Base-by-base conservation (phyloP, 2,329 filamentous ascomycete species). In the Aspergillus persii region DNA sequence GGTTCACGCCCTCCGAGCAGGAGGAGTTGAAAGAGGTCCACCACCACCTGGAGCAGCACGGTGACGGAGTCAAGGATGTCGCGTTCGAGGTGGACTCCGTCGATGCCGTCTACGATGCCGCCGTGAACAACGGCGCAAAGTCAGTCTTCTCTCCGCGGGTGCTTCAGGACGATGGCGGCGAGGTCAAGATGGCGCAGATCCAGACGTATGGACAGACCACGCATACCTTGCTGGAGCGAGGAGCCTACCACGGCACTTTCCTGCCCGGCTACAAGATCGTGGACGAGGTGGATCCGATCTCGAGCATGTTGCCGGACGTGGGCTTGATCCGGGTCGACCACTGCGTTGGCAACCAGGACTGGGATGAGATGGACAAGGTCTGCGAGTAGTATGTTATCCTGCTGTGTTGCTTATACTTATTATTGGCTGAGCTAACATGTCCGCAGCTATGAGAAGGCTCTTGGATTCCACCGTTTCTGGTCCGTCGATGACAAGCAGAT, bases 391-490 rank as follows among this genome's bases (percentile, higher is more conserved):
- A 73, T 63, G 78, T 71, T 44, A n/a, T 27, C 53, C 9, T 33
- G 4, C 26, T 18, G 5, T 15, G 2, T 11, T 55, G 7, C 3
- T n/a, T 31, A 26, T 48, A n/a, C n/a, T 15, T 2, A 15, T 8
- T 31, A 5, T 9, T n/a, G 4, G 1, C 11, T 29, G 23, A 46
- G 30, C 52, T 58, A 47, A 41, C 36, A 23, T 7, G 29, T 63
- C 49, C 50, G 2, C 44, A 84, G 90, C 76, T 98, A 97, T 80
- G 93, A 97, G 80, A 86, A 88, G 63, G 90, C 89, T 63, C 89
- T 97, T 30, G 89, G 89, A 56, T 97, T 97, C 85, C 92, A 96
- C 81, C 91, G 93, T 66, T 97, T 97, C 87, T 97, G 94, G 94
- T 92, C 88, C 56, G 93, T 97, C 59, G 94, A 97, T 76, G 94